Evolutionary conservation across 2,329 filamentous ascomycete species (phyloP).

Genomic region (Pseudogymnoascus sp.): DNA sequence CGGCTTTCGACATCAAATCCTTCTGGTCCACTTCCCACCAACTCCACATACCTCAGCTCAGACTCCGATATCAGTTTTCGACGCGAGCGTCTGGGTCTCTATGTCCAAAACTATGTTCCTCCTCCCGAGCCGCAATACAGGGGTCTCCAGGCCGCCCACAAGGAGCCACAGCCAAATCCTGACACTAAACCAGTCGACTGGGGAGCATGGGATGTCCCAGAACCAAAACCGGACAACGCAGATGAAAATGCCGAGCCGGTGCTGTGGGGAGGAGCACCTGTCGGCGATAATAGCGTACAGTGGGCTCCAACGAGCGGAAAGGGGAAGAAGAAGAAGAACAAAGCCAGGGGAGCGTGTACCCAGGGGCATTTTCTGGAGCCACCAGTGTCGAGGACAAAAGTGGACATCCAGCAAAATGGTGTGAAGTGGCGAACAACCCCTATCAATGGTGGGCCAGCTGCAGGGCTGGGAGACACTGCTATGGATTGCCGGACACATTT

Average conservation of each 20-base stretch:
- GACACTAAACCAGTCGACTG: background rate
- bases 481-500: background rate
- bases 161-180: background rate
- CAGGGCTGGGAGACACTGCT: background rate
- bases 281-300: background rate
- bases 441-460: background rate
- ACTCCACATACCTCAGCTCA: background rate
- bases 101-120: background rate
- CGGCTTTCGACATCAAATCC: background rate
- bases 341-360: background rate
- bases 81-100: background rate
- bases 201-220: background rate
- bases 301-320: constrained; percentile 2
- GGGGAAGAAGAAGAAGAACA: background rate
- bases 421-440: background rate
- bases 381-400: background rate
- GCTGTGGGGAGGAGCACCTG: background rate
- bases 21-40: background rate
- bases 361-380: background rate
- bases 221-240: background rate
- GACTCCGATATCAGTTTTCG: constrained; percentile 2
- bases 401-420: background rate
- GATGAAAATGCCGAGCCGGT: background rate
- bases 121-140: background rate
- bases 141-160: background rate